These are phyloP conservation scores for Moricandia moricandioides DNA, from an alignment of 345 rosid species.

Conservation along the genomic window DNA sequence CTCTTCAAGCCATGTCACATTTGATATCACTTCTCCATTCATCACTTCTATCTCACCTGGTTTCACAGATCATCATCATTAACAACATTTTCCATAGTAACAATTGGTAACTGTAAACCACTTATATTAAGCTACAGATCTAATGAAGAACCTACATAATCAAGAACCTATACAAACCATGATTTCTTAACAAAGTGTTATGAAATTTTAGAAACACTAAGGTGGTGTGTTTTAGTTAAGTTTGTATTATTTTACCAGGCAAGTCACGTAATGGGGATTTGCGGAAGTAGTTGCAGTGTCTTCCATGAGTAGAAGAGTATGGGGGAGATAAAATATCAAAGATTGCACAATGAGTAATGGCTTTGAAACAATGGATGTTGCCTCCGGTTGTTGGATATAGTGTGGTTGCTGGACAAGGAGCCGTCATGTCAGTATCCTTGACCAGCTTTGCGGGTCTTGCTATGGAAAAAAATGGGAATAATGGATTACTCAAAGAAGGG, in stretches of 20 bases:
- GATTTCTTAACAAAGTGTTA: too few species aligned
- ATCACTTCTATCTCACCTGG: conserved; percentile 65
- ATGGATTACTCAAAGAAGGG: background rate
- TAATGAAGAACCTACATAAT: too few species aligned
- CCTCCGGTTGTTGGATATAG: conserved; percentile 79
- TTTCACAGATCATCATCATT: conserved; percentile 9
- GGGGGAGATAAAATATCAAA: conserved; percentile 83
- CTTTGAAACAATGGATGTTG: conserved; percentile 83
- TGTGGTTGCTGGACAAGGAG: conserved; percentile 64
- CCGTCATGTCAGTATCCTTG: conserved; percentile 68
- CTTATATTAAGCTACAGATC: background rate
- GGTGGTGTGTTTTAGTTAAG: background rate
- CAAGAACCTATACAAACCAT: too few species aligned
- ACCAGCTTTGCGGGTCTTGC: conserved; percentile 83
- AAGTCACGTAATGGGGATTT: conserved; percentile 49
- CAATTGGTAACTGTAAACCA: background rate
- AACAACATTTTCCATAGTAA: background rate
- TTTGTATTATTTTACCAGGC: conserved; percentile 46
- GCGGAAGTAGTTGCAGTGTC: conserved; percentile 72
- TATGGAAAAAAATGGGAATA: conserved; percentile 41
- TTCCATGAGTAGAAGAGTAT: conserved; percentile 58
- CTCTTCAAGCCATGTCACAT: conserved; percentile 85
- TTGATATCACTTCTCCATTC: conserved; percentile 54
- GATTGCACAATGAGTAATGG: conserved; percentile 72
- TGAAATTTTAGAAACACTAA: too few species aligned